Conservation (phyloP, 2,329 filamentous ascomycete species). For the Zymoseptoria passerinii region DNA sequence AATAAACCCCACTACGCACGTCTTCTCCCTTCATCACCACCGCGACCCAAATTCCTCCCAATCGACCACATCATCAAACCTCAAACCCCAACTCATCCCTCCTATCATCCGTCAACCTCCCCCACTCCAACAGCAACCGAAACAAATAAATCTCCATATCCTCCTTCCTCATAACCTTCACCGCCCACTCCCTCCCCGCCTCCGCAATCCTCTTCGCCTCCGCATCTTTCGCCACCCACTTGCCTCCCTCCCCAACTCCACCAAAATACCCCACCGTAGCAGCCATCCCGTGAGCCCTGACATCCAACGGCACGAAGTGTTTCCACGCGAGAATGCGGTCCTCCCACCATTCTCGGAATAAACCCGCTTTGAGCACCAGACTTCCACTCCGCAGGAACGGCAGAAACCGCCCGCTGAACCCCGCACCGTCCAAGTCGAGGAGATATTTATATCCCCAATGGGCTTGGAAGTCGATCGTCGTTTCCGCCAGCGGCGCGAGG, state of each 20-base stretch:
- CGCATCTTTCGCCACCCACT: conserved; percentile 29
- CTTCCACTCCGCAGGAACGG: conserved; percentile 57
- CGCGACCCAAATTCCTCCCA: not conserved
- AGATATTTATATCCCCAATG: conserved; percentile 62
- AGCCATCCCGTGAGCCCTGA: conserved; percentile 65
- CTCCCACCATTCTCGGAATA: conserved; percentile 75
- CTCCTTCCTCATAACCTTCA: conserved; percentile 54
- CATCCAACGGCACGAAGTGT: conserved; percentile 71
- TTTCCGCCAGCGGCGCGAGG: conserved; percentile 37
- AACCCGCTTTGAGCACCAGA: conserved; percentile 60
- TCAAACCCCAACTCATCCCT: conserved; percentile 39
- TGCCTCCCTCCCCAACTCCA: conserved; percentile 40
- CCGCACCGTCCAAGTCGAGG: conserved; percentile 60
- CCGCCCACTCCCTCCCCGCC: conserved; percentile 57
- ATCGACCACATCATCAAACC: not conserved
- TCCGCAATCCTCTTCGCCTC: conserved; percentile 56
- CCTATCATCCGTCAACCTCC: conserved; percentile 55
- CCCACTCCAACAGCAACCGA: conserved; percentile 69
- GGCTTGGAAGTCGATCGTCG: conserved; percentile 44
- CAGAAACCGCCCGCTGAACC: conserved; percentile 58
- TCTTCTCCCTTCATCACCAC: too few relatives aligned
- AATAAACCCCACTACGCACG: too few relatives aligned
- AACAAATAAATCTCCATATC: conserved; percentile 80
- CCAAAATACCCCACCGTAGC: conserved; percentile 67
- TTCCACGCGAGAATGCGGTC: conserved; percentile 66